phyloP scores from a whole-genome alignment of 345 rosid genomes.

The Moricandia arvensis region DNA sequence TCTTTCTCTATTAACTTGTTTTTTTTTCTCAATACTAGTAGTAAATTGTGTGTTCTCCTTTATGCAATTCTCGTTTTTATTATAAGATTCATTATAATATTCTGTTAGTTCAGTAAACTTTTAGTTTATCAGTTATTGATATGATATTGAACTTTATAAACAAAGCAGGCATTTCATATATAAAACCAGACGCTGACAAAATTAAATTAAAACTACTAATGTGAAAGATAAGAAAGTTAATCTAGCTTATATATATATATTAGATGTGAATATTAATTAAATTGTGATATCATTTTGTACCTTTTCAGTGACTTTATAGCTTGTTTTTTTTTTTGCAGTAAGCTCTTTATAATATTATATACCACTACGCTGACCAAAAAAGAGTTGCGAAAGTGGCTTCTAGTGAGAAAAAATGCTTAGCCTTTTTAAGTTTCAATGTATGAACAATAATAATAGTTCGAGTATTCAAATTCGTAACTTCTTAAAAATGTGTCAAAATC shows the following conservation, averaged over 20 bases:
- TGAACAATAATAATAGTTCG: too few species aligned
- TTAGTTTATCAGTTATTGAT: not conserved
- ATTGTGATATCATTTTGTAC: too few species aligned
- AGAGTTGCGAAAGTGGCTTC: conserved; percentile 26
- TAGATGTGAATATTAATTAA: not conserved
- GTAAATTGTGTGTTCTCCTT: not conserved
- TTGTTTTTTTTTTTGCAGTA: too few species aligned
- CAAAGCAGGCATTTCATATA: too few species aligned
- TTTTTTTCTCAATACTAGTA: not conserved
- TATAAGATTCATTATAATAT: not conserved
- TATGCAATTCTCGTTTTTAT: not conserved
- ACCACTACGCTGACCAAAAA: conserved; percentile 47
- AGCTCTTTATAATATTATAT: not conserved
- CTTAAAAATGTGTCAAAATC: not conserved
- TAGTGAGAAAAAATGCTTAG: conserved; percentile 27
- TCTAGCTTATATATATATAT: not conserved
- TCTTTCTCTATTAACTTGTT: not conserved
- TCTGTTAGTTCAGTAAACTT: not conserved
- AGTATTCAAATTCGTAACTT: not conserved
- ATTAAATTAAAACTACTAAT: not conserved
- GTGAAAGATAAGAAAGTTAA: conserved; percentile 7
- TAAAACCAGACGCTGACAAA: not conserved
- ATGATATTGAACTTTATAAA: not conserved
- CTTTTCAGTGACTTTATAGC: too few species aligned
- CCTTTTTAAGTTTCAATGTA: not conserved